Base-by-base conservation (phyloP, 768 basidiomycete genomes). In the Leccinum subtestaceum region DNA sequence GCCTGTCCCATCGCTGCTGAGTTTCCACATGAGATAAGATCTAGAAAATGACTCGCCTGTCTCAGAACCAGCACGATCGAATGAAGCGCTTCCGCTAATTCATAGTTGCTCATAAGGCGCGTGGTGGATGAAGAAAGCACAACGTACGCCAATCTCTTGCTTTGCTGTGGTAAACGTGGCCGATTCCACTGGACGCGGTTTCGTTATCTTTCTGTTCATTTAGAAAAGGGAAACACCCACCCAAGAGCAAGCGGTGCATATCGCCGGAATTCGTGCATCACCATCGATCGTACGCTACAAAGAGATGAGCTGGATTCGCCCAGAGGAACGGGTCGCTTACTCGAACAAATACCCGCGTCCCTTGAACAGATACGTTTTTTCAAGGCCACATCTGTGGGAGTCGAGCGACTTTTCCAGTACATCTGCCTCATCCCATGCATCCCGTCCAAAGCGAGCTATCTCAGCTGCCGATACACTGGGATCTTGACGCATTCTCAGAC, bases 291-390 rank as follows among this genome's bases (percentile, higher is more conserved):
- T 36, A 82, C 84, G 65, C 89, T 91, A 57, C 21, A 23, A 47
- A 12, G 49, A 10, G 13, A 43, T 66, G 23, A 59, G 51, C 53
- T 43, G 10, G 23, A 55, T 51, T 47, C 49, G n/a, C 51, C 46
- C 45, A 32, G 54, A 54, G 40, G 29, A 38, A 47, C 87, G 83
- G 64, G 13, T 12, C 25, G 74, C 87, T 71, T 69, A 89, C 89
- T 89, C 89, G 78, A 89, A 91, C 27, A 91, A 76, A 64, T 83
- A 87, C 63, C 91, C 90, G 49, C 88, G 78, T 43, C 85, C 88
- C 53, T 85, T 82, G 66, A 82, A 91, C 25, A 91, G 75, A 64
- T 82, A 89, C 9, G 86, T 78, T 61, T 83, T 76, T 71, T 91
- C 89, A 46, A 89, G 77, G 13, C 74, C 75, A 68, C 90, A 92